A percentile compares a stretch with the other conserved stretches of the same genome.
Conservation (phyloP, 176 grass and related monocot genomes). For the Metroxylon sagu region DNA sequence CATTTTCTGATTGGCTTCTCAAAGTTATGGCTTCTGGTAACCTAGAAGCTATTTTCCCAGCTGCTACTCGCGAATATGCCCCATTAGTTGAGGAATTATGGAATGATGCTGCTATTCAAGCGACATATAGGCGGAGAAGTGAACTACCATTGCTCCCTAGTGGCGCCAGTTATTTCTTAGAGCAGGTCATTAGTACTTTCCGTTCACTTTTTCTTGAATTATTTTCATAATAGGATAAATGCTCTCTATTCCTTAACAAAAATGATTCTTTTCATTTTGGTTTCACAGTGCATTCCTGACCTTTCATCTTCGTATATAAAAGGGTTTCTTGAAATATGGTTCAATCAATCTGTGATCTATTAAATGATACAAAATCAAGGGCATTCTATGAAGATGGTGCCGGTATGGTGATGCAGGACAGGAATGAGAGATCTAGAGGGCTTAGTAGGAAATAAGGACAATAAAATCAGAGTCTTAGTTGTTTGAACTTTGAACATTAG, state of each 20-base stretch:
- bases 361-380: no score
- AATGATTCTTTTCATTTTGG: no score
- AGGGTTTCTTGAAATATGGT: no score
- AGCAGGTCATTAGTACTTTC: conserved; percentile 43
- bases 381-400: no score
- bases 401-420: no score
- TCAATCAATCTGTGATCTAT: no score
- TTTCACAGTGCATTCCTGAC: no score
- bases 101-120: conserved; percentile 93
- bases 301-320: no score
- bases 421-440: no score
- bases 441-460: no score
- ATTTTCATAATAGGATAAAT: not conserved
- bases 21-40: conserved; percentile 87
- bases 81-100: conserved; percentile 92
- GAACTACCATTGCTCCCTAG: conserved; percentile 56
- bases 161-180: conserved; percentile 78
- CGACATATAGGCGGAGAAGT: conserved; percentile 60
- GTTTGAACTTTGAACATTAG: no score
- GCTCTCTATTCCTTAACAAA: not conserved
- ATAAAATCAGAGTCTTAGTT: no score
- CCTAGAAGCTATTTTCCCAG: conserved; percentile 85
- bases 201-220: not conserved
- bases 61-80: conserved; percentile 75
- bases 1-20: conserved; percentile 88